A percentile compares a stretch with the other conserved stretches of the same genome.
Conservation (phyloP, 2,329 filamentous ascomycete genomes). For the Monosporascus ibericus region DNA sequence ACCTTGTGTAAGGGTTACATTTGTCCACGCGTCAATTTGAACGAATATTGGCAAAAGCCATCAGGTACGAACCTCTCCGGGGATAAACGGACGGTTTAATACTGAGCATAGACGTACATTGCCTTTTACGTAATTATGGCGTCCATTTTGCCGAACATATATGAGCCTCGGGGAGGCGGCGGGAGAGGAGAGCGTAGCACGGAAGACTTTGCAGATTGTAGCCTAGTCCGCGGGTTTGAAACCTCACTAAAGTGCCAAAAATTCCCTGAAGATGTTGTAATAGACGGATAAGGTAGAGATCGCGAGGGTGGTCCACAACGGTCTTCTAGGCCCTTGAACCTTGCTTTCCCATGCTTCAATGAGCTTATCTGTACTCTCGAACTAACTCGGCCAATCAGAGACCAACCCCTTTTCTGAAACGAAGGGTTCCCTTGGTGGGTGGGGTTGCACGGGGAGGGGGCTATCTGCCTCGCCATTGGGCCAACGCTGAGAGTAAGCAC, state of each 20-base stretch:
- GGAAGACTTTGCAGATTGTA: background rate
- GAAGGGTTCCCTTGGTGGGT: too few species aligned
- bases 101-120: background rate
- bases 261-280: background rate
- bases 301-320: too few species aligned
- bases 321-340: too few species aligned
- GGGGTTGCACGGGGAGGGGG: too few species aligned
- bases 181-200: background rate
- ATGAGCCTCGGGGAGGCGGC: background rate
- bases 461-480: too few species aligned
- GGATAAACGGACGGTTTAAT: background rate
- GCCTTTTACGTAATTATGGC: background rate
- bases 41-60: background rate
- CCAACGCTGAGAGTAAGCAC: too few species aligned
- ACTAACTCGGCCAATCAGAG: too few species aligned
- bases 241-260: background rate
- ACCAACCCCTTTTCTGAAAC: too few species aligned
- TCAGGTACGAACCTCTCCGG: background rate
- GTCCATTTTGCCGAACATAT: background rate
- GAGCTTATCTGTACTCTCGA: too few species aligned
- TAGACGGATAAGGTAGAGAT: too few species aligned
- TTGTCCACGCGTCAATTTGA: background rate
- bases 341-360: too few species aligned
- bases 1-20: background rate
- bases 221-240: background rate